Evolutionary conservation across 2,329 filamentous ascomycete genomes (phyloP), one percentile per base, ranked within the genome.

Genomic region (Clarireedia monteithiana): DNA sequence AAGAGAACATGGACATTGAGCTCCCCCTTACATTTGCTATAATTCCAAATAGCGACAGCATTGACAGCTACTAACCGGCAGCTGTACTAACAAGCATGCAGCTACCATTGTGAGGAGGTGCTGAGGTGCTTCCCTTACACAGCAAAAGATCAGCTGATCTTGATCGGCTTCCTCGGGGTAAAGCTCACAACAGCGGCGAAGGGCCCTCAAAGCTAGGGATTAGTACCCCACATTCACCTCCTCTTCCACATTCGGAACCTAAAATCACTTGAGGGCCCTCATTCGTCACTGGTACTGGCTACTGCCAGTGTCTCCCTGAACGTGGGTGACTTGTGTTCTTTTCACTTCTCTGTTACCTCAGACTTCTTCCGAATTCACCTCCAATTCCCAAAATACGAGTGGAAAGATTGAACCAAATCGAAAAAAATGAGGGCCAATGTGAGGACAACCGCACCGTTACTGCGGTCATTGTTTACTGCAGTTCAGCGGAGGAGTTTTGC

Each of bases 401-500:
- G 14, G 42, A 30, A 34, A 20, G 60, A 62, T 55, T 23, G 38
- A 15, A n/a, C 36, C 15, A 10, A 26, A 27, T 30, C 4, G 44
- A 15, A 9, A 20, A 48, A 40, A 15, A 68, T 68, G 66, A 63
- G 62, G 57, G 58, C 60, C 17, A 64, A 62, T 42, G 48, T 63
- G 38, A 58, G 62, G 52, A 63, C 58, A 59, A 49, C 59, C 36
- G 55, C 62, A 44, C 60, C 62, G 36, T 42, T 62, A 38, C 56
- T 62, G 44, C 63, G 63, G 24, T 59, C 64, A 50, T 55, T 61
- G 7, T 27, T 60, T 3, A 59, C 59, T 44, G 42, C 59, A 46
- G 54, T 53, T 23, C 66, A 66, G 49, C 61, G 59, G n/a, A 65
- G 66, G 56, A 53, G 20, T 30, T 81, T 82, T 62, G 78, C 78